Evolutionary conservation across 2,329 filamentous ascomycete species (phyloP).

Genomic region (Pestalotiopsis sp.): DNA sequence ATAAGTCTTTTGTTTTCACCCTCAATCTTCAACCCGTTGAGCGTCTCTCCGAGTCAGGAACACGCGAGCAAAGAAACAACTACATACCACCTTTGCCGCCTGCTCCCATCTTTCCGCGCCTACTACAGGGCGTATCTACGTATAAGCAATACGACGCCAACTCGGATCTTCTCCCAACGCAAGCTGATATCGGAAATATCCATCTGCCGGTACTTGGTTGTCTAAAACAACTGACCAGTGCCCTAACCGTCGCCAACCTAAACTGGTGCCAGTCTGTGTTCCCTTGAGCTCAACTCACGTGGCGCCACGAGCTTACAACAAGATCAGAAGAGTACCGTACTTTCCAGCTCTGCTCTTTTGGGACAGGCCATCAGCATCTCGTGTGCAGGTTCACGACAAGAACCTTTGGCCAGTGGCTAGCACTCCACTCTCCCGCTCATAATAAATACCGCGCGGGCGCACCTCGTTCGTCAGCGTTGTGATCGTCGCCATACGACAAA

Average conservation of each 20-base stretch:
- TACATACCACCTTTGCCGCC: background rate
- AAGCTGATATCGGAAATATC: background rate
- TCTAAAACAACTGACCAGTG: background rate
- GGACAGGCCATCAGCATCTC: background rate
- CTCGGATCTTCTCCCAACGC: background rate
- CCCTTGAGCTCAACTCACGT: background rate
- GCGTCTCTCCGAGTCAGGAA: background rate
- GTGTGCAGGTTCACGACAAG: background rate
- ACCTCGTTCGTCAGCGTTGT: background rate
- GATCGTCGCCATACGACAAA: constrained; percentile 9
- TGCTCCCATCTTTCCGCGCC: background rate
- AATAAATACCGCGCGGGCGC: background rate
- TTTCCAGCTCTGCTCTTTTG: background rate
- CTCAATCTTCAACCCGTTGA: background rate
- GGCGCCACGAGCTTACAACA: background rate
- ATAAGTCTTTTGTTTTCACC: background rate
- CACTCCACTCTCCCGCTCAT: background rate
- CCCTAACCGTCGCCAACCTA: background rate
- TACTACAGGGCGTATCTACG: background rate
- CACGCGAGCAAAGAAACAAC: background rate
- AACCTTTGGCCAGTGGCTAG: background rate
- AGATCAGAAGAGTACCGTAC: background rate
- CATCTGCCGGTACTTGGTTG: background rate
- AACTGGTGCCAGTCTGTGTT: constrained; percentile 2
- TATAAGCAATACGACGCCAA: background rate